phyloP scores from a whole-genome alignment of 805 yeast genomes.

The Scheffersomyces ergatensis region DNA sequence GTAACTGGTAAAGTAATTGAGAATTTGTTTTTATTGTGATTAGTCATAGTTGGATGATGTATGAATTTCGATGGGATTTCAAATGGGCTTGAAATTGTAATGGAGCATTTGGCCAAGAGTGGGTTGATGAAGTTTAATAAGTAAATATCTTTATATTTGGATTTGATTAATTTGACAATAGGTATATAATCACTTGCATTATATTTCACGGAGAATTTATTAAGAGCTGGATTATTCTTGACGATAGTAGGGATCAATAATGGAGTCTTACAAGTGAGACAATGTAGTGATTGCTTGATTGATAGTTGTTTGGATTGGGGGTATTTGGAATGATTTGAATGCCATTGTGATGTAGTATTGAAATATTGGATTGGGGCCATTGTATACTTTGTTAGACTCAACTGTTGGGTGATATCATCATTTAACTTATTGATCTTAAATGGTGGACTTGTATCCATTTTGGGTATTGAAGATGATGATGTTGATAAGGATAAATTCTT shows the following conservation, averaged over 20 bases:
- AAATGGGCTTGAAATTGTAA: constrained; percentile 22
- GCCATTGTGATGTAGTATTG: background rate
- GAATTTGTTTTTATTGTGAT: constrained; percentile 1
- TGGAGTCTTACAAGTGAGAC: constrained; percentile 26
- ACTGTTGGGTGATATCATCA: background rate
- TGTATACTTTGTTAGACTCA: background rate
- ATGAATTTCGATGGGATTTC: constrained; percentile 13
- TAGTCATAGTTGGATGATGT: background rate
- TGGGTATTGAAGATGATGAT: background rate
- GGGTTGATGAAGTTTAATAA: constrained; percentile 34
- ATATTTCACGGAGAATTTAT: constrained; percentile 28
- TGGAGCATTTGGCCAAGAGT: constrained; percentile 13
- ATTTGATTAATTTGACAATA: constrained; percentile 16
- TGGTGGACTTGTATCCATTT: background rate
- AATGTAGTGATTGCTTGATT: constrained; percentile 21
- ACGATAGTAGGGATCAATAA: constrained; percentile 25
- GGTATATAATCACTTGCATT: constrained; percentile 37
- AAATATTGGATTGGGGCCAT: background rate
- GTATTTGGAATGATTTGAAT: constrained; percentile 1
- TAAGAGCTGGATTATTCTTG: constrained; percentile 15
- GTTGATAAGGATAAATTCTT: constrained; percentile 3
- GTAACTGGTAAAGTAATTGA: constrained; percentile 24
- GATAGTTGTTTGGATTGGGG: constrained; percentile 26
- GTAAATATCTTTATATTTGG: constrained; percentile 9
- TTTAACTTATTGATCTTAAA: background rate